Conservation (phyloP, 2,329 filamentous ascomycete species). For the Phialocephala sp. region DNA sequence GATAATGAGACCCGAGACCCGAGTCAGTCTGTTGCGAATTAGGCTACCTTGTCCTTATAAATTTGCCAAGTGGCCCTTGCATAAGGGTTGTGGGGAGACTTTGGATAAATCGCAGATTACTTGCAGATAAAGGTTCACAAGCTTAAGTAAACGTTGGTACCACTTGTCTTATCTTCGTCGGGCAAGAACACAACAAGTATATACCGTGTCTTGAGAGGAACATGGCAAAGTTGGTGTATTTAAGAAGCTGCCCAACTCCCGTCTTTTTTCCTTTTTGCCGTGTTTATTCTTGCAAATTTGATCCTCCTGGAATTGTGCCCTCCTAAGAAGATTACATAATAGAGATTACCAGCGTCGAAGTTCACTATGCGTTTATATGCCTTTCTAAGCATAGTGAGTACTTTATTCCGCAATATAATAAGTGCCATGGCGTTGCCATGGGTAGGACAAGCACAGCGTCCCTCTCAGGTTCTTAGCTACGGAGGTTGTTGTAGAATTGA, state of each 20-base stretch:
- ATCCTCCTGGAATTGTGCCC: neutral
- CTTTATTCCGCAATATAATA: neutral
- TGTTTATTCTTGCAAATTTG: neutral
- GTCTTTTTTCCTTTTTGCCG: neutral
- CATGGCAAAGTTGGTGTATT: neutral
- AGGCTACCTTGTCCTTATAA: too few relatives aligned
- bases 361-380: neutral
- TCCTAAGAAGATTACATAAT: neutral
- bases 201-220: neutral
- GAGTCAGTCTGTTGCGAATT: too few relatives aligned
- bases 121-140: slow-evolving; percentile 3
- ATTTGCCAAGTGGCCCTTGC: neutral
- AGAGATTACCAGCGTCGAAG: neutral
- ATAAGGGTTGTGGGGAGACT: slow-evolving; percentile 1
- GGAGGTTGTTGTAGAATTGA: too few relatives aligned
- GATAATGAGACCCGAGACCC: too few relatives aligned
- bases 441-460: too few relatives aligned
- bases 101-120: slow-evolving; percentile 11
- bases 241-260: neutral
- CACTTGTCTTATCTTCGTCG: neutral
- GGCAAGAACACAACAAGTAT: neutral
- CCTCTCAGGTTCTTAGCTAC: too few relatives aligned
- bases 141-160: slow-evolving; percentile 7
- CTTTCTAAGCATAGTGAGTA: neutral
- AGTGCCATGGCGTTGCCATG: too few relatives aligned